Percentiles rank a stretch among this genome's conserved stretches.
phyloP scores from a whole-genome alignment of 345 rosid species.

The Euclidium syriacum region DNA sequence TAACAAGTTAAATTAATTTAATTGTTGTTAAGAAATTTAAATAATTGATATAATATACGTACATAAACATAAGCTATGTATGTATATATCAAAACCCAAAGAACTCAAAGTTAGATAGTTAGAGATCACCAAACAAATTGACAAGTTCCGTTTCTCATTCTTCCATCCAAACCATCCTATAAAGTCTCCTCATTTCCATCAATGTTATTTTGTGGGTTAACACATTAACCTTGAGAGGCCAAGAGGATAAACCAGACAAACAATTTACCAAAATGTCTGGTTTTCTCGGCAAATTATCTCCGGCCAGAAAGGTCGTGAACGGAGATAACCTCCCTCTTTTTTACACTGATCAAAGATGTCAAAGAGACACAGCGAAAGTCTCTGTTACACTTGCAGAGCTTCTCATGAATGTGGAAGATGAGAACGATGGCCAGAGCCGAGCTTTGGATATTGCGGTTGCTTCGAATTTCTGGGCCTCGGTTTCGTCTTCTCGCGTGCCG shows the following conservation, averaged over 20 bases:
- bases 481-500: slow-evolving; percentile 32
- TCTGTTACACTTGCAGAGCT: slow-evolving; percentile 63
- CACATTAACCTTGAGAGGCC: neutral
- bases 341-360: slow-evolving; percentile 29
- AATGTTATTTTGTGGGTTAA: neutral
- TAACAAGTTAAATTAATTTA: too few relatives aligned
- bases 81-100: slow-evolving; percentile 6
- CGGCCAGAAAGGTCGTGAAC: slow-evolving; percentile 15
- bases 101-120: slow-evolving; percentile 40
- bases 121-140: slow-evolving; percentile 51
- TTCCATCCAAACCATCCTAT: slow-evolving; percentile 26
- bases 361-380: slow-evolving; percentile 32
- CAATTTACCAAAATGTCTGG: slow-evolving; percentile 28
- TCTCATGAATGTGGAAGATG: slow-evolving; percentile 51
- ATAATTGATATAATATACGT: neutral
- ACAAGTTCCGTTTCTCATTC: slow-evolving; percentile 8
- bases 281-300: slow-evolving; percentile 19
- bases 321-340: slow-evolving; percentile 36
- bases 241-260: neutral
- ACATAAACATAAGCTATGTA: neutral
- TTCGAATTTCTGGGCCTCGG: slow-evolving; percentile 27
- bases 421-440: slow-evolving; percentile 23
- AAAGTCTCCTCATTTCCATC: neutral
- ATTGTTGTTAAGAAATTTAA: too few relatives aligned
- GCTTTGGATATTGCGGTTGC: slow-evolving; percentile 35